These are phyloP conservation scores for Cyclotella kingstonii DNA, from an alignment of 108 stramenopile species.

Conservation along the genomic window DNA sequence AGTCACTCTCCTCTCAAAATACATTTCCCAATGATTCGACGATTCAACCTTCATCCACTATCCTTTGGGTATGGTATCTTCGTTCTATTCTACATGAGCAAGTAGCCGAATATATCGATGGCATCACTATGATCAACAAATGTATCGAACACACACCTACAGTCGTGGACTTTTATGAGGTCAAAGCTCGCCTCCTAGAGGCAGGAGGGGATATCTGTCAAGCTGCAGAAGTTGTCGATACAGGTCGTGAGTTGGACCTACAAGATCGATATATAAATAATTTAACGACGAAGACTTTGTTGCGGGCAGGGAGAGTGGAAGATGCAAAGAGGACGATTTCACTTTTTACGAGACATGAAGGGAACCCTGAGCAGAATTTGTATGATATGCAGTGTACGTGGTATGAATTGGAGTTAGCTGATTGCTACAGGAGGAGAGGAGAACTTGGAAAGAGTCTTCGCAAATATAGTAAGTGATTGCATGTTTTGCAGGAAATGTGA, in stretches of 20 bases:
- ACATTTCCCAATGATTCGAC: constrained; percentile 52
- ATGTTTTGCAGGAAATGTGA: background rate
- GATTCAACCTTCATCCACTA: constrained; percentile 65
- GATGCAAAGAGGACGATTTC: constrained; percentile 78
- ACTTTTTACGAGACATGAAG: constrained; percentile 91
- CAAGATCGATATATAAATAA: constrained; percentile 98
- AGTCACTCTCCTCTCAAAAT: constrained; percentile 40
- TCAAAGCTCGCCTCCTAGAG: constrained; percentile 89
- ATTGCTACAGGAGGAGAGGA: constrained; percentile 55
- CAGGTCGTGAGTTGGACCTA: constrained; percentile 88
- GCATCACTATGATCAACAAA: constrained; percentile 74
- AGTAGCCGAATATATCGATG: constrained; percentile 74
- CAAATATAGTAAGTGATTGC: constrained; percentile 67
- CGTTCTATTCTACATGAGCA: constrained; percentile 78
- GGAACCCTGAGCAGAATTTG: constrained; percentile 90
- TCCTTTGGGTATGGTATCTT: constrained; percentile 88
- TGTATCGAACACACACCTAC: constrained; percentile 92
- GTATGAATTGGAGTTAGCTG: constrained; percentile 95
- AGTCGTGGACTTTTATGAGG: constrained; percentile 86
- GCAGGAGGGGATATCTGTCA: constrained; percentile 73
- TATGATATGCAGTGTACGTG: constrained; percentile 98
- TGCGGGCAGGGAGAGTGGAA: constrained; percentile 84
- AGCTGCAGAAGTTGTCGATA: constrained; percentile 88
- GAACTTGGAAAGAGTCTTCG: constrained; percentile 78
- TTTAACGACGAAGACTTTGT: constrained; percentile 93